A percentile compares a stretch with the other conserved stretches of the same genome.
These are phyloP conservation scores for Berkeleyomyces basicola DNA, from an alignment of 2,329 filamentous ascomycete genomes.

Conservation along the genomic window DNA sequence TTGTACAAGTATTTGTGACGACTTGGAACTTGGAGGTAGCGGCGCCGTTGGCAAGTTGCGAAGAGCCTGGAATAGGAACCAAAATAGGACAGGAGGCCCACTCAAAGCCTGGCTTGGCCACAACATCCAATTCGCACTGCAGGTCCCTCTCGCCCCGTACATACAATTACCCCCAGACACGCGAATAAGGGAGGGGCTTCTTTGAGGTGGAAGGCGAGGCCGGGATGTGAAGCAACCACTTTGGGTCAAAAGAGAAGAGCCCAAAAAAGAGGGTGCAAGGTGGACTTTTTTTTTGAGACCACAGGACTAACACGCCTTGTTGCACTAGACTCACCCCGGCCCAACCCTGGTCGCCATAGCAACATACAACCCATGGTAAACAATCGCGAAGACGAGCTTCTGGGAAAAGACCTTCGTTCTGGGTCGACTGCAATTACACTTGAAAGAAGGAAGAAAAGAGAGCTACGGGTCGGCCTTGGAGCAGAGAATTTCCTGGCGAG, in stretches of 20 bases:
- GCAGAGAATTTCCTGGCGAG: neutral
- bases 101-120: neutral
- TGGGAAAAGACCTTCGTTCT: neutral
- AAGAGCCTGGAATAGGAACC: no score
- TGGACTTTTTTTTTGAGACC: neutral
- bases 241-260: neutral
- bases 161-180: neutral
- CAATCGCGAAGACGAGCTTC: slow-evolving; percentile 2
- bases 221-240: neutral
- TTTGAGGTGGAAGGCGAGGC: neutral
- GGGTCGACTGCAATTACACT: slow-evolving; percentile 1
- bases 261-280: neutral
- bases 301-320: slow-evolving; percentile 1
- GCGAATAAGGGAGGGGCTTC: neutral
- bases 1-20: no score
- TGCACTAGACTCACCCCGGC: neutral
- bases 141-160: no score
- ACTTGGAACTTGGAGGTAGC: no score
- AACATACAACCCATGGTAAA: neutral
- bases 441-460: neutral
- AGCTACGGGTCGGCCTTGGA: neutral
- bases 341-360: neutral
- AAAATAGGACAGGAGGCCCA: neutral
- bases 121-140: neutral
- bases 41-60: no score